Percentiles rank a stretch among this genome's conserved stretches.
Evolutionary conservation across 306 rosid genomes (phyloP).

Genomic region (Carpinus fangiana): DNA sequence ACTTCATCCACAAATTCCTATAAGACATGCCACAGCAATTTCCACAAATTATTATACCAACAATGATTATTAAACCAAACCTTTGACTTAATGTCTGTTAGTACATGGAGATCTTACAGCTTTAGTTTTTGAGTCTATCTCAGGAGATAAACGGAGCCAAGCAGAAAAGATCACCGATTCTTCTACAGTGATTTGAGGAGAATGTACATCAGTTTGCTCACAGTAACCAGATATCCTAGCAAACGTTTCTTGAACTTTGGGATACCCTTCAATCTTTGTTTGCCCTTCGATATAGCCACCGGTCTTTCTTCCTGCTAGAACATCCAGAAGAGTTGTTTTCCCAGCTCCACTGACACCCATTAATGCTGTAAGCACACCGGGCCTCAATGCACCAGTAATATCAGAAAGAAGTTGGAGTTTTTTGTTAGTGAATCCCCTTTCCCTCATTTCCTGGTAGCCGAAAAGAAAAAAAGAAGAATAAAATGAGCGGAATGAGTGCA

Average conservation of each 20-base stretch:
- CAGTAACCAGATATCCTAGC: conserved; percentile 8
- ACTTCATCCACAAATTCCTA: conserved; percentile 64
- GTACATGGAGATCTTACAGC: not conserved
- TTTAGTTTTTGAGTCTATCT: conserved; percentile 11
- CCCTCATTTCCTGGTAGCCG: conserved; percentile 44
- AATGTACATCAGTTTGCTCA: conserved; percentile 10
- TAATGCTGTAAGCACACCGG: conserved; percentile 6
- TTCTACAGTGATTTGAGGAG: conserved; percentile 9
- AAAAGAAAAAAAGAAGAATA: not conserved
- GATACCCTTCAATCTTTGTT: conserved; percentile 6
- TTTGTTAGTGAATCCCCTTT: conserved; percentile 26
- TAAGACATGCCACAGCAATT: not conserved
- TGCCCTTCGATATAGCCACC: not conserved
- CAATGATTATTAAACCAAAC: not conserved
- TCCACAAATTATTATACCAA: not conserved
- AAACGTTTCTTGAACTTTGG: conserved; percentile 2
- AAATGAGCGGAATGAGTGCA: not conserved
- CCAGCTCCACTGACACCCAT: conserved; percentile 19
- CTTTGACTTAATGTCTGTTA: not conserved
- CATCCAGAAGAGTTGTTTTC: conserved; percentile 7
- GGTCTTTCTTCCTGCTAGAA: conserved; percentile 1
- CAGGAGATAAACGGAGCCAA: conserved; percentile 5
- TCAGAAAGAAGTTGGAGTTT: conserved; percentile 8
- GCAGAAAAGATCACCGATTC: conserved; percentile 11
- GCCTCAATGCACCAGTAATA: conserved; percentile 1